Conservation (phyloP, 768 basidiomycete species). For the Cubamyces lactineus region DNA sequence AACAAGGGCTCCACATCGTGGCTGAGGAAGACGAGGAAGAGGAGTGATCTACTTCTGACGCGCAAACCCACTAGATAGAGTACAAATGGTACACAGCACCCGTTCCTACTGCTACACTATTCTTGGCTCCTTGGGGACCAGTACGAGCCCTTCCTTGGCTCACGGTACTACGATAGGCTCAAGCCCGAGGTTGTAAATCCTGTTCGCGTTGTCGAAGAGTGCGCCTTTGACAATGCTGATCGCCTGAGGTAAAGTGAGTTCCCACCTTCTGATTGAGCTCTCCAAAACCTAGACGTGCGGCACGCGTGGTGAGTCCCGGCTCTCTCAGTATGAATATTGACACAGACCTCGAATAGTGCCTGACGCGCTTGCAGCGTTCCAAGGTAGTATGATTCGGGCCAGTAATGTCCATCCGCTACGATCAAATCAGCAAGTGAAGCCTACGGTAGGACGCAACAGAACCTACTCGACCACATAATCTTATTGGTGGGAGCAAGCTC, state of each 20-base stretch:
- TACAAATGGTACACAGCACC: background rate
- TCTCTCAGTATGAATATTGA: background rate
- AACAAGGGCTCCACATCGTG: slow-evolving; percentile 57
- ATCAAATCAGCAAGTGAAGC: background rate
- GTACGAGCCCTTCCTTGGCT: no score
- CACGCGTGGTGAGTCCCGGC: background rate
- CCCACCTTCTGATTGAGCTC: slow-evolving; percentile 49
- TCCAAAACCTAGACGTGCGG: slow-evolving; percentile 52
- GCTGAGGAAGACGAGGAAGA: slow-evolving; percentile 42
- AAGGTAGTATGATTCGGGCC: slow-evolving; percentile 79
- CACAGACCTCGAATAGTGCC: slow-evolving; percentile 57
- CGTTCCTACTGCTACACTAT: no score
- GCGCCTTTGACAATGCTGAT: slow-evolving; percentile 54
- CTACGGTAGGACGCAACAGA: background rate
- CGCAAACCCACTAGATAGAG: background rate
- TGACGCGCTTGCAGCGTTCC: slow-evolving; percentile 65
- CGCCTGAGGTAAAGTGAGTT: slow-evolving; percentile 59
- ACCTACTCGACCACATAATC: slow-evolving; percentile 79
- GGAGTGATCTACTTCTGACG: background rate
- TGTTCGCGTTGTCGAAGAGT: slow-evolving; percentile 71
- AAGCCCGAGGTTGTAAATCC: slow-evolving; percentile 60
- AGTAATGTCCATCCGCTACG: slow-evolving; percentile 68
- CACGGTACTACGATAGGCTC: slow-evolving; percentile 27
- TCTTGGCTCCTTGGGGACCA: background rate
- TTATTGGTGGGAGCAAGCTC: slow-evolving; percentile 79